These are phyloP conservation scores for Saccharomyces mikatae DNA, from an alignment of 805 yeast genomes.

Conservation along the genomic window DNA sequence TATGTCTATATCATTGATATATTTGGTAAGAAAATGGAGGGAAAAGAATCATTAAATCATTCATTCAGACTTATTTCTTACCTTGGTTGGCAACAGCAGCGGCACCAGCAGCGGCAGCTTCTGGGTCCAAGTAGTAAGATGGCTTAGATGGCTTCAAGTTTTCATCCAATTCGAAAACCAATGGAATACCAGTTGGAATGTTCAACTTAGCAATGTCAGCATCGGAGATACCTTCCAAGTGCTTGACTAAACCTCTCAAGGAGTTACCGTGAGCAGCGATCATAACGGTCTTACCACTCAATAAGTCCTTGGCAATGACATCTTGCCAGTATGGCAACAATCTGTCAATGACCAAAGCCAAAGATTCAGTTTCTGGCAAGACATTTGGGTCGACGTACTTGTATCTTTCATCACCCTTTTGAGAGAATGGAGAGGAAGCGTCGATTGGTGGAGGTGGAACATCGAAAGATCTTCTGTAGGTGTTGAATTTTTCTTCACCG, in stretches of 20 bases:
- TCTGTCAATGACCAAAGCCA: slow-evolving; percentile 92
- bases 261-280: slow-evolving; percentile 98
- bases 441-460: slow-evolving; percentile 90
- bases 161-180: slow-evolving; percentile 90
- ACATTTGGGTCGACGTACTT: slow-evolving; percentile 72
- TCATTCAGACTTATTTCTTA: slow-evolving; percentile 33
- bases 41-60: background rate
- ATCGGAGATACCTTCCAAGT: slow-evolving; percentile 88
- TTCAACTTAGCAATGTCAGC: slow-evolving; percentile 87
- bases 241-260: slow-evolving; percentile 90
- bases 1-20: background rate
- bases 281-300: slow-evolving; percentile 82
- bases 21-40: background rate
- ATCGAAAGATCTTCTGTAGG: slow-evolving; percentile 96
- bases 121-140: slow-evolving; percentile 96
- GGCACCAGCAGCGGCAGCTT: slow-evolving; percentile 99
- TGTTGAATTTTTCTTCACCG: slow-evolving; percentile 90
- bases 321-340: slow-evolving; percentile 95
- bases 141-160: slow-evolving; percentile 83
- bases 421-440: slow-evolving; percentile 73
- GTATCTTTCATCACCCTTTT: slow-evolving; percentile 81
- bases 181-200: slow-evolving; percentile 98
- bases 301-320: slow-evolving; percentile 74
- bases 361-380: slow-evolving; percentile 89
- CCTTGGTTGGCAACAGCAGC: slow-evolving; percentile 99